Conservation (phyloP, 1,139 yeast genomes). For the Hanseniaspora gamundiae region DNA sequence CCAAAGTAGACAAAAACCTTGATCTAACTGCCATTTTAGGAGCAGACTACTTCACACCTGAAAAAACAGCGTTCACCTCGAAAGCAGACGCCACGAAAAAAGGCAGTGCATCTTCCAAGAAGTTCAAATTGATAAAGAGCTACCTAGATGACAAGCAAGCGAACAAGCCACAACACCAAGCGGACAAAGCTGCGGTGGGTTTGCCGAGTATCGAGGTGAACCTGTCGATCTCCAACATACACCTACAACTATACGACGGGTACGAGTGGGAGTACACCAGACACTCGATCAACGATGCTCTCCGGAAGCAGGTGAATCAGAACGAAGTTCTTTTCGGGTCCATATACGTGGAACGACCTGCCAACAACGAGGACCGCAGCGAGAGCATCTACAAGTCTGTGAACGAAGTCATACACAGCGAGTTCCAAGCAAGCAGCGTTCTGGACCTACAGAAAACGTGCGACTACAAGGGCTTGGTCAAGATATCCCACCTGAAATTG, state of each 20-base stretch:
- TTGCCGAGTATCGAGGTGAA: background rate
- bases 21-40: constrained; percentile 41
- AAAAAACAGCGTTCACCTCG: constrained; percentile 6
- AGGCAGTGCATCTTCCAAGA: background rate
- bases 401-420: constrained; percentile 17
- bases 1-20: constrained; percentile 27
- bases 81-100: background rate
- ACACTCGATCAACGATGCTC: background rate
- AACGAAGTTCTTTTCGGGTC: background rate
- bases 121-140: constrained; percentile 1
- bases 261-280: background rate
- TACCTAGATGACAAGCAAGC: constrained; percentile 1
- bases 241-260: constrained; percentile 68
- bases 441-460: constrained; percentile 55
- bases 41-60: constrained; percentile 16
- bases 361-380: constrained; percentile 11
- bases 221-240: background rate
- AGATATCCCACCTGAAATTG: constrained; percentile 40
- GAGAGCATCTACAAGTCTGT: constrained; percentile 8
- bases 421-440: constrained; percentile 20
- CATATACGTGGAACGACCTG: constrained; percentile 9
- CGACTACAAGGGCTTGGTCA: constrained; percentile 48
- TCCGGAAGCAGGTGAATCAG: background rate
- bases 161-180: background rate
- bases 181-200: background rate